Percentiles rank a stretch among this genome's conserved stretches.
Evolutionary conservation across 805 yeast species (phyloP).

Genomic region (Dipodascus geniculatus): DNA sequence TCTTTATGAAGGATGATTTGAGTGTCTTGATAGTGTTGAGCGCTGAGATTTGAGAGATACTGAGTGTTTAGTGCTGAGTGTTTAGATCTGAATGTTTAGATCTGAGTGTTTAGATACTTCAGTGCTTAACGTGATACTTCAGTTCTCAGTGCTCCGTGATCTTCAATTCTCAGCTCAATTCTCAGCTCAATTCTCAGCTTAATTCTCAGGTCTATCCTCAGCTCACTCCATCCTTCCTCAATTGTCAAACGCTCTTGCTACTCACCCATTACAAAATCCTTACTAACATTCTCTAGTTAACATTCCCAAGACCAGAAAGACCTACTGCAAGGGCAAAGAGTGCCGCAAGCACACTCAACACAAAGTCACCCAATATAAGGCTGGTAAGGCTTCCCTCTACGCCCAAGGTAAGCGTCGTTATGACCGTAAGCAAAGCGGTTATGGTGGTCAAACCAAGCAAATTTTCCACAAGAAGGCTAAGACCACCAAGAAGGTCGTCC

Average conservation of each 20-base stretch:
- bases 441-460: conserved; percentile 99
- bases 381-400: conserved; percentile 98
- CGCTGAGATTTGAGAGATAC: too few species aligned
- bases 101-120: too few species aligned
- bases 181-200: too few species aligned
- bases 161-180: too few species aligned
- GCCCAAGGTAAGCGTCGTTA: conserved; percentile 99
- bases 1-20: too few species aligned
- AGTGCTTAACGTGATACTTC: too few species aligned
- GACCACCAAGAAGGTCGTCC: conserved; percentile 99
- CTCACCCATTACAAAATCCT: neutral
- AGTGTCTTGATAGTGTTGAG: too few species aligned
- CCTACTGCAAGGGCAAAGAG: conserved; percentile 98
- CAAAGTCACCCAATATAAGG: conserved; percentile 99
- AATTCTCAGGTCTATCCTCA: too few species aligned
- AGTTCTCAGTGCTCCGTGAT: too few species aligned
- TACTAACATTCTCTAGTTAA: conserved; percentile 51
- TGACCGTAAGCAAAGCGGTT: conserved; percentile 99
- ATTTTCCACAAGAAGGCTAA: conserved; percentile 99
- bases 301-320: conserved; percentile 99
- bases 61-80: too few species aligned
- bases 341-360: conserved; percentile 99
- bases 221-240: too few species aligned
- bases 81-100: too few species aligned
- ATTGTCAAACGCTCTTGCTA: neutral